A percentile compares a stretch with the other conserved stretches of the same genome.
Evolutionary conservation across 345 rosid species (phyloP).

Genomic region (Syzygium grande): DNA sequence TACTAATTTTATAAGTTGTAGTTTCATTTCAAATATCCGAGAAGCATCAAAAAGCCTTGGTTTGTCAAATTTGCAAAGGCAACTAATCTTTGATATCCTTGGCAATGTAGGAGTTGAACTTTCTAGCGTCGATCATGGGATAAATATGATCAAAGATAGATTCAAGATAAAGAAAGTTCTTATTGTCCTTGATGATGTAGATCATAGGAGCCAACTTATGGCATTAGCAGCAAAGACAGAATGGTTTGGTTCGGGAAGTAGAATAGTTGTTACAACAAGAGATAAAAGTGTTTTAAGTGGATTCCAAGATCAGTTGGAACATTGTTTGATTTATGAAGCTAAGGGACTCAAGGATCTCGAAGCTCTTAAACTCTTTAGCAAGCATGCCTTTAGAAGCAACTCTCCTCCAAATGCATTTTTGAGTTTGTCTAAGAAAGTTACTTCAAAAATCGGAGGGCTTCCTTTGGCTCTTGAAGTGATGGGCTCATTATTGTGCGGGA

Average conservation of each 20-base stretch:
- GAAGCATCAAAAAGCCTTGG: neutral
- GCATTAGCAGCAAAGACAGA: neutral
- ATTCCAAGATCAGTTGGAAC: neutral
- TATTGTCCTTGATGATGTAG: neutral
- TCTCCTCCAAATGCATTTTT: neutral
- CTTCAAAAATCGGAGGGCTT: neutral
- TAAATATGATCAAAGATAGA: neutral
- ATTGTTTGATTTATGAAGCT: neutral
- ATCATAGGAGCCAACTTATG: neutral
- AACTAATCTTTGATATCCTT: neutral
- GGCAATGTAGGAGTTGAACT: neutral
- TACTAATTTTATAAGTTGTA: neutral
- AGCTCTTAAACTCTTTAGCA: neutral
- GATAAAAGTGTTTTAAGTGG: neutral
- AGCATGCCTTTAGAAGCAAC: neutral
- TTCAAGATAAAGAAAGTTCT: neutral
- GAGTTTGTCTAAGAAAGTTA: neutral
- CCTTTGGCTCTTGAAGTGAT: neutral
- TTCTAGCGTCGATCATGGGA: neutral
- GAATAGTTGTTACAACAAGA: neutral
- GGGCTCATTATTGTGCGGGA: accelerated
- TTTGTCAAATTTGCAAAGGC: neutral
- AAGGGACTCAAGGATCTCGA: neutral
- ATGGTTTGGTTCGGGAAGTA: too few species aligned
- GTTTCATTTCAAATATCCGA: neutral